Evolutionary conservation across 345 rosid species (phyloP).

Genomic region (Arabidopsis suecica): DNA sequence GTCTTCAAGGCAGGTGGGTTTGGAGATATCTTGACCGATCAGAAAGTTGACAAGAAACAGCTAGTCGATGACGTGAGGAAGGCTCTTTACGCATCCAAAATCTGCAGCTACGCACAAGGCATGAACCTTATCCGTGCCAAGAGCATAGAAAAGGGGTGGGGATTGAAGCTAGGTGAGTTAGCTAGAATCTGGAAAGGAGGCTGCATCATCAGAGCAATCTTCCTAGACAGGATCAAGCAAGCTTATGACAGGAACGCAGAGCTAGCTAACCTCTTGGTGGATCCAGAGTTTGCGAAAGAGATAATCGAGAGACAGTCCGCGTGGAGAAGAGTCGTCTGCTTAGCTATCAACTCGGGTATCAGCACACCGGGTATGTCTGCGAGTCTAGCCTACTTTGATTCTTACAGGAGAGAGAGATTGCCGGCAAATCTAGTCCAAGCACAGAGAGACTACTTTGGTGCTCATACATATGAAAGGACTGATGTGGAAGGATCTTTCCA

Average conservation of each 20-base stretch:
- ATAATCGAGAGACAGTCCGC: slow-evolving; percentile 91
- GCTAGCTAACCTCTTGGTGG: slow-evolving; percentile 87
- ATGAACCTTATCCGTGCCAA: slow-evolving; percentile 96
- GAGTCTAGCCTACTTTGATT: slow-evolving; percentile 92
- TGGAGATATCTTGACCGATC: slow-evolving; percentile 64
- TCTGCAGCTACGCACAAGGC: slow-evolving; percentile 97
- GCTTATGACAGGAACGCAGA: slow-evolving; percentile 91
- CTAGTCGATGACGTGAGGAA: slow-evolving; percentile 85
- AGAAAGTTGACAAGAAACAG: slow-evolving; percentile 77
- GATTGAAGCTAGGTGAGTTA: slow-evolving; percentile 83
- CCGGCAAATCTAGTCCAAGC: slow-evolving; percentile 99
- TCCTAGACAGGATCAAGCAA: slow-evolving; percentile 93
- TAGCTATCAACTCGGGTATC: slow-evolving; percentile 85
- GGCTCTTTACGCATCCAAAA: slow-evolving; percentile 94
- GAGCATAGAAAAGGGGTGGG: slow-evolving; percentile 90
- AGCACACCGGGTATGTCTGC: slow-evolving; percentile 97
- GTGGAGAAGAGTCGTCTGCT: slow-evolving; percentile 91
- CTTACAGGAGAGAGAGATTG: slow-evolving; percentile 79
- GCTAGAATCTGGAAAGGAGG: slow-evolving; percentile 99
- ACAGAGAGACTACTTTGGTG: slow-evolving; percentile 95
- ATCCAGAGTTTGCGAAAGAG: slow-evolving; percentile 96
- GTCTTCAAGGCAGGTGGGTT: slow-evolving; percentile 82
- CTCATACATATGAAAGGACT: slow-evolving; percentile 94
- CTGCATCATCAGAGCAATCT: slow-evolving; percentile 90
- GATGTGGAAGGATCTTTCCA: slow-evolving; percentile 94